Evolutionary conservation across 805 yeast genomes (phyloP).

Genomic region (Saturnispora bothae): DNA sequence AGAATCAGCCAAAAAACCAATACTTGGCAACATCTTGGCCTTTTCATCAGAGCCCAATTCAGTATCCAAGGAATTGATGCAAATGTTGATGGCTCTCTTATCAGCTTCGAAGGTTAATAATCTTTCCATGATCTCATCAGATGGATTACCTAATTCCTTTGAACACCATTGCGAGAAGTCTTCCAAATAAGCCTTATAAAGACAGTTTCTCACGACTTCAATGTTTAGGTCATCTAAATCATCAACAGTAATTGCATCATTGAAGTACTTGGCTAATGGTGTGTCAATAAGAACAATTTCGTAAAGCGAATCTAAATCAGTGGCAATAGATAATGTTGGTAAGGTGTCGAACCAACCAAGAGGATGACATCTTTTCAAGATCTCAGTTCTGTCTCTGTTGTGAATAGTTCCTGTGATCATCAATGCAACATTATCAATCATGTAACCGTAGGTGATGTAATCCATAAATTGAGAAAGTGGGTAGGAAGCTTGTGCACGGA

Average conservation of each 20-base stretch:
- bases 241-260: constrained; percentile 75
- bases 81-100: constrained; percentile 84
- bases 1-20: constrained; percentile 70
- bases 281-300: constrained; percentile 91
- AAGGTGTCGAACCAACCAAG: constrained; percentile 97
- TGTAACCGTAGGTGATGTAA: constrained; percentile 88
- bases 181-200: constrained; percentile 88
- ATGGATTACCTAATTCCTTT: constrained; percentile 57
- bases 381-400: constrained; percentile 82
- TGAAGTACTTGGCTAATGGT: constrained; percentile 94
- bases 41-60: constrained; percentile 71
- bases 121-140: constrained; percentile 68
- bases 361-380: constrained; percentile 87
- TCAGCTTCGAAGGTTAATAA: constrained; percentile 89
- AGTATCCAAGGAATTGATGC: constrained; percentile 79
- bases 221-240: constrained; percentile 93
- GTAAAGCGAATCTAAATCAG: constrained; percentile 88
- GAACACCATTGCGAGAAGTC: constrained; percentile 65
- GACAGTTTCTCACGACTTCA: constrained; percentile 84
- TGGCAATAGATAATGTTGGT: constrained; percentile 89
- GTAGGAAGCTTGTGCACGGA: constrained; percentile 75
- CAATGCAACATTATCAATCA: constrained; percentile 94
- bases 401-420: constrained; percentile 97
- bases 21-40: constrained; percentile 59
- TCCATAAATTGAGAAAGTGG: constrained; percentile 78